Percentiles rank a stretch among this genome's conserved stretches.
These are phyloP conservation scores for Pulveroboletus sp. DNA, from an alignment of 768 basidiomycete genomes.

Conservation along the genomic window DNA sequence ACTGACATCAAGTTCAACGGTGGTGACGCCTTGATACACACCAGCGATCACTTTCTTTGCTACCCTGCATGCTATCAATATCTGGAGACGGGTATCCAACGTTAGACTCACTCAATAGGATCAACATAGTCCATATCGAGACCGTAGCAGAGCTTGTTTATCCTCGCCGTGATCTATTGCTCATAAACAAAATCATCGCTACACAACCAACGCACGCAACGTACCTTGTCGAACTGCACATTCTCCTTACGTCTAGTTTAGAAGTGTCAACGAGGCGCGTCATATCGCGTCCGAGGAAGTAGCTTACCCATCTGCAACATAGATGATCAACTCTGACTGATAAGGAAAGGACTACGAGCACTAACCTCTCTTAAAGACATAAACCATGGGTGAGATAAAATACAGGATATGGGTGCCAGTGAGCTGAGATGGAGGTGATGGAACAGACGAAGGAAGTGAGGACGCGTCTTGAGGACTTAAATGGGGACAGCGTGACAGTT, in stretches of 20 bases:
- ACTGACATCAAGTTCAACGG: constrained; percentile 92
- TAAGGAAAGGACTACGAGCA: not conserved
- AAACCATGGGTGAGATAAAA: constrained; percentile 35
- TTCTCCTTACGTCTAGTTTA: constrained; percentile 73
- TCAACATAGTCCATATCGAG: constrained; percentile 90
- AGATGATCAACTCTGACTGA: constrained; percentile 4
- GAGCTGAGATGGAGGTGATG: constrained; percentile 19
- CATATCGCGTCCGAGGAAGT: constrained; percentile 5
- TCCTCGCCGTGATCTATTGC: constrained; percentile 74
- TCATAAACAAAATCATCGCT: constrained; percentile 15
- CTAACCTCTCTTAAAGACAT: constrained; percentile 57
- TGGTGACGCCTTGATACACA: constrained; percentile 94
- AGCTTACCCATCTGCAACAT: constrained; percentile 43
- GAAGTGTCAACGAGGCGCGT: constrained; percentile 23
- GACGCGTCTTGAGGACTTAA: constrained; percentile 33
- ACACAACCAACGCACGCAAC: constrained; percentile 14
- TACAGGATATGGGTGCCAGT: constrained; percentile 1
- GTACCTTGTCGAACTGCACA: constrained; percentile 89
- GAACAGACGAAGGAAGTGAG: constrained; percentile 13
- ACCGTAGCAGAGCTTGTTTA: constrained; percentile 92
- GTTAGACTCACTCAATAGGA: constrained; percentile 67
- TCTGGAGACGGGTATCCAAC: not conserved
- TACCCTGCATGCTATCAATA: constrained; percentile 45
- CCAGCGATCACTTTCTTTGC: constrained; percentile 91
- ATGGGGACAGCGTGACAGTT: constrained; percentile 22